phyloP scores from a whole-genome alignment of 78 protist genomes.

The Creolimax fragrantissima region DNA sequence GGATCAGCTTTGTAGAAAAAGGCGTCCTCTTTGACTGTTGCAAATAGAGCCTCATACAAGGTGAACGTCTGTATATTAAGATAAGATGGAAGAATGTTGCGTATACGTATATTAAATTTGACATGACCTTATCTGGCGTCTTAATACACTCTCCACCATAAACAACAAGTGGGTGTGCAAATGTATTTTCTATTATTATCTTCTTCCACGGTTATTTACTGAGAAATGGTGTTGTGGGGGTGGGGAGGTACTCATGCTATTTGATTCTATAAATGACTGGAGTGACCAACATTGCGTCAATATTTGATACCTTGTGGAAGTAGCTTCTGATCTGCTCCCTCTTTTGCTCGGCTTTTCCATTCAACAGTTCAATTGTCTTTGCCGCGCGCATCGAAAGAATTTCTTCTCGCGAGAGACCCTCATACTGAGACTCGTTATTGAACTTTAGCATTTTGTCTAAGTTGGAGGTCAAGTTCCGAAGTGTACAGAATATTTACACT shows the following conservation, averaged over 20 bases:
- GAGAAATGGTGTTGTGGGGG: background rate
- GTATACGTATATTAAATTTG: background rate
- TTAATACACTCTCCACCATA: no score
- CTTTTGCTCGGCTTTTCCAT: background rate
- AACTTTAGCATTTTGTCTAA: no score
- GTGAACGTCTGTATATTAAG: background rate
- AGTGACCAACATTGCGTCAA: no score
- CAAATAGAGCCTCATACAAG: slow-evolving; percentile 22
- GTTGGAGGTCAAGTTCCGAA: no score
- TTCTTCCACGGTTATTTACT: background rate
- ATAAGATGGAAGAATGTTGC: background rate
- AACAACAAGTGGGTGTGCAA: background rate
- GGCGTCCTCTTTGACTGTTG: background rate
- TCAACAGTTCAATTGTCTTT: background rate
- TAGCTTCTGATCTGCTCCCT: background rate
- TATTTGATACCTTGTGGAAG: background rate
- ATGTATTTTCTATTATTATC: background rate
- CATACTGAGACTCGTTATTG: no score
- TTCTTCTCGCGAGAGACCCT: background rate
- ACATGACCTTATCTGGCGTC: no score
- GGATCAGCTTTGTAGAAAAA: slow-evolving; percentile 21
- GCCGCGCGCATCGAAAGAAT: background rate
- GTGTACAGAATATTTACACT: no score
- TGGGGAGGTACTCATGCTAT: background rate
- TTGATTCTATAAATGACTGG: no score